Base-by-base conservation (phyloP, 2,329 filamentous ascomycete species). In the Dactylellina haptotyla region DNA sequence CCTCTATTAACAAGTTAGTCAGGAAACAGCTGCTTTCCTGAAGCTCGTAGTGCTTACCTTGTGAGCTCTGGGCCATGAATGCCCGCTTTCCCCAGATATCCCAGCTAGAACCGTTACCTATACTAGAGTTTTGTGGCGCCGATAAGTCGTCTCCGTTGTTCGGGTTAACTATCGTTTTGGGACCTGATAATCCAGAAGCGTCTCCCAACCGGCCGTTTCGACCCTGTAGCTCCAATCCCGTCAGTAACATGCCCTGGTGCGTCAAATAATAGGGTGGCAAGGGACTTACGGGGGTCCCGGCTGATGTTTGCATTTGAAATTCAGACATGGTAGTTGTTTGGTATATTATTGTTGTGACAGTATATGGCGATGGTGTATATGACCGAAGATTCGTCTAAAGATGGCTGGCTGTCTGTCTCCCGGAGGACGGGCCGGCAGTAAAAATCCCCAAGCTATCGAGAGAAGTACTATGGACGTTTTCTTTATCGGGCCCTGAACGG, bases 101-200 rank as follows among this genome's bases (percentile, higher is more conserved):
- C 69, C 69, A 73, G 25, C 69, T 73, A 16, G 69, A 66, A 5
- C 69, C 69, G 46, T 73, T 73, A 20, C 69, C 69, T 23, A 73
- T 30, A 43, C 69, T 73, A 41, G 64, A 62, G 28, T 63, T 34
- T 39, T 66, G 69, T n/a, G 61, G 54, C 16, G 61, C 54, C 23
- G 45, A 41, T 41, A 72, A 25, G 14, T 73, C 61, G 14, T 73
- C 69, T 25, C 61, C 69, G 39, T 66, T 73, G 30, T 62, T 65
- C 23, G 53, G 54, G 30, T 48, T 45, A 34, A 57, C 46, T 34
- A 28, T 2, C 16, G 46, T 26, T 41, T 73, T 73, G 20, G 69
- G 41, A 14, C 23, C 48, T 3, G 51, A 32, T 16, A 64, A 39
- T 25, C 43, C 34, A 41, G 58, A 45, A 8, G 46, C 9, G 28